Conservation (phyloP, 2,329 filamentous ascomycete species). For the Exophiala dermatitidis region DNA sequence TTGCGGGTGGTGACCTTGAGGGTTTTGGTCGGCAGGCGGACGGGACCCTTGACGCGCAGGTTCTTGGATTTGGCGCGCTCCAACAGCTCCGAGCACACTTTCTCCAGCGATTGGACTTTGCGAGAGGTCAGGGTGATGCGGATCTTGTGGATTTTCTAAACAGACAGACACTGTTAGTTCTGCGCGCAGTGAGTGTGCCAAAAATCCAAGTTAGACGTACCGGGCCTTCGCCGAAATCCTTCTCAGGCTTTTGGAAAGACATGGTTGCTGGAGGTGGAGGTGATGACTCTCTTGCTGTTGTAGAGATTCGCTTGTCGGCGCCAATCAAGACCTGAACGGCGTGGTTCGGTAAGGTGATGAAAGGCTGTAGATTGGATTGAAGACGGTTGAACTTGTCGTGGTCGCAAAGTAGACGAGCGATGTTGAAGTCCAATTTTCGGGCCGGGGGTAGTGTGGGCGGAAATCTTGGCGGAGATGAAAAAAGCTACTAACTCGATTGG, state of each 20-base stretch:
- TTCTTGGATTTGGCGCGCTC: slow-evolving; percentile 98
- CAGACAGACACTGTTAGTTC: slow-evolving; percentile 1
- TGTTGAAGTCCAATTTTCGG: slow-evolving; percentile 1
- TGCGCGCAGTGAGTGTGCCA: background rate
- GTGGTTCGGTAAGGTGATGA: slow-evolving; percentile 77
- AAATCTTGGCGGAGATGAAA: slow-evolving; percentile 17
- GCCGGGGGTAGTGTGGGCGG: slow-evolving; percentile 4
- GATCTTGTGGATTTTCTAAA: slow-evolving; percentile 89
- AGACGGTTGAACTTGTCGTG: background rate
- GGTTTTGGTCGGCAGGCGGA: slow-evolving; percentile 94
- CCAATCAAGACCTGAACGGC: slow-evolving; percentile 77
- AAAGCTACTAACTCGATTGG: background rate
- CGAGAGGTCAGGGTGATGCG: slow-evolving; percentile 93
- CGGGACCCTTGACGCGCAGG: slow-evolving; percentile 95
- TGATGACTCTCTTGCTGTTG: slow-evolving; percentile 23
- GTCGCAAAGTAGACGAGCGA: background rate
- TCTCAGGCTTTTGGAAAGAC: slow-evolving; percentile 94
- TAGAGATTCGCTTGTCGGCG: slow-evolving; percentile 28
- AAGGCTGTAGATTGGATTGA: slow-evolving; percentile 35
- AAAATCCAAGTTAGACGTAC: slow-evolving; percentile 45
- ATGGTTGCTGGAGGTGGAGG: slow-evolving; percentile 50
- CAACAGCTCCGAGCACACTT: slow-evolving; percentile 96
- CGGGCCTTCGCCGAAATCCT: slow-evolving; percentile 81
- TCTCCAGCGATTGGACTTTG: slow-evolving; percentile 94
- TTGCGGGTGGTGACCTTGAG: slow-evolving; percentile 95